phyloP scores from a whole-genome alignment of 768 basidiomycete genomes.

The Inosperma sp. region DNA sequence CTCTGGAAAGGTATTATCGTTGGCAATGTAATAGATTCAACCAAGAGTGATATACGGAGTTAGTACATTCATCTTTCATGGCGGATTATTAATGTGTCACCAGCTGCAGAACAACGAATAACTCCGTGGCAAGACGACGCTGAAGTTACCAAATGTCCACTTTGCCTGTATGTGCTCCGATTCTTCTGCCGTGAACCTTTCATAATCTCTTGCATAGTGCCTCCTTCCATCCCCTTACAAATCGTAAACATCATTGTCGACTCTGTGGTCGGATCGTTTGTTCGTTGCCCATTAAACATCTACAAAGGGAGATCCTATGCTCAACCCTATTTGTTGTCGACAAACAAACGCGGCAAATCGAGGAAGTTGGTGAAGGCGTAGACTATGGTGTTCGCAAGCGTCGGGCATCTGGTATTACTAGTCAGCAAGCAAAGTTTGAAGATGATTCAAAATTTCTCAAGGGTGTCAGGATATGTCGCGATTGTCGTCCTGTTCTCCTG shows the following conservation, averaged over 20 bases:
- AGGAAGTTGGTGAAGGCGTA: constrained; percentile 79
- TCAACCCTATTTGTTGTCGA: constrained; percentile 87
- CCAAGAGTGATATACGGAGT: constrained; percentile 71
- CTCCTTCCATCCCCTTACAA: constrained; percentile 84
- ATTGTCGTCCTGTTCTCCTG: constrained; percentile 78
- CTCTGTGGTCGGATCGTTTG: constrained; percentile 91
- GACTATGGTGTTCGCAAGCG: constrained; percentile 73
- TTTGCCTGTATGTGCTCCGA: constrained; percentile 62
- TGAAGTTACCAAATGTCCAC: constrained; percentile 69
- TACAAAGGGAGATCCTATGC: constrained; percentile 63
- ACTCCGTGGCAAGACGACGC: constrained; percentile 93
- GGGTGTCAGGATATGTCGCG: constrained; percentile 82
- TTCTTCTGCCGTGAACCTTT: background rate
- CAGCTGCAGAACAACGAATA: constrained; percentile 84
- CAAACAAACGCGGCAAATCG: constrained; percentile 65
- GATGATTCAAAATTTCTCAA: constrained; percentile 83
- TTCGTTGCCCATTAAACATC: constrained; percentile 73
- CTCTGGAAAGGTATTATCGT: constrained; percentile 62
- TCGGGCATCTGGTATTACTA: constrained; percentile 28
- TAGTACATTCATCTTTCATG: constrained; percentile 13
- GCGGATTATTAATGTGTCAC: constrained; percentile 3
- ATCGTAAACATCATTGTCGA: constrained; percentile 94
- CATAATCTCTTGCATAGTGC: constrained; percentile 32
- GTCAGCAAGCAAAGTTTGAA: constrained; percentile 37
- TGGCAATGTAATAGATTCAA: constrained; percentile 35